Percentiles rank a stretch among this genome's conserved stretches.
These are phyloP conservation scores for Penicillium goetzii DNA, from an alignment of 495 filamentous ascomycete species.

Conservation along the genomic window DNA sequence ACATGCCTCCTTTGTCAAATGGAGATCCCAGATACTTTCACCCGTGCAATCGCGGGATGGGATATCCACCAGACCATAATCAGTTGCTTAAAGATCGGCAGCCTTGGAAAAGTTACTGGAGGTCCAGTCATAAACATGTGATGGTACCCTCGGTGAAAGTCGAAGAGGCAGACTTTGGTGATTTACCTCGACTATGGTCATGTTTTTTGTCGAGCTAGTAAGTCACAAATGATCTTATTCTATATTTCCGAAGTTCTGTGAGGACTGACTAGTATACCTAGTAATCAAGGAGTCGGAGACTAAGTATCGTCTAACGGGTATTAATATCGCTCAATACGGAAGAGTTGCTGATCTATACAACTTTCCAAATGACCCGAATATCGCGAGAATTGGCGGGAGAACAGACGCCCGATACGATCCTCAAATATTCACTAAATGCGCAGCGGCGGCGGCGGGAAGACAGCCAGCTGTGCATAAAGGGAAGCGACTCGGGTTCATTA, in stretches of 20 bases:
- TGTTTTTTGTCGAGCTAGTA: conserved; percentile 3
- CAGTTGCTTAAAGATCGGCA: not conserved
- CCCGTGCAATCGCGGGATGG: not conserved
- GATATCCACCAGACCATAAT: not conserved
- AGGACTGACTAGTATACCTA: not conserved
- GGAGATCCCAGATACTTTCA: not conserved
- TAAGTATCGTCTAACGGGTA: not conserved
- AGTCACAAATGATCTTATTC: not conserved
- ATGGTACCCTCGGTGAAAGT: not conserved
- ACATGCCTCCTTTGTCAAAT: conserved; percentile 7
- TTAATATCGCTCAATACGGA: not conserved
- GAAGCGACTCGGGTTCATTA: not conserved
- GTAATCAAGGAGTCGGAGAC: conserved; percentile 2
- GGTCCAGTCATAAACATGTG: not conserved
- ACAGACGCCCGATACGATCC: not conserved
- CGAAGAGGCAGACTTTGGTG: not conserved
- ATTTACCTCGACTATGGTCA: conserved; percentile 6
- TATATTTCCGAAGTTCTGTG: not conserved
- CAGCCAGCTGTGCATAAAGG: not conserved
- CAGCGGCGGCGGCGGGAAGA: not conserved
- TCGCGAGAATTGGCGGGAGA: conserved; percentile 1
- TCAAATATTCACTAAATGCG: not conserved
- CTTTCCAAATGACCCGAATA: not conserved
- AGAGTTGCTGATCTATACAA: not conserved
- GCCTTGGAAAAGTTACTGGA: conserved; percentile 2